Base-by-base conservation (phyloP, 169 alveolate genomes). In the Cryptosporidium felis region DNA sequence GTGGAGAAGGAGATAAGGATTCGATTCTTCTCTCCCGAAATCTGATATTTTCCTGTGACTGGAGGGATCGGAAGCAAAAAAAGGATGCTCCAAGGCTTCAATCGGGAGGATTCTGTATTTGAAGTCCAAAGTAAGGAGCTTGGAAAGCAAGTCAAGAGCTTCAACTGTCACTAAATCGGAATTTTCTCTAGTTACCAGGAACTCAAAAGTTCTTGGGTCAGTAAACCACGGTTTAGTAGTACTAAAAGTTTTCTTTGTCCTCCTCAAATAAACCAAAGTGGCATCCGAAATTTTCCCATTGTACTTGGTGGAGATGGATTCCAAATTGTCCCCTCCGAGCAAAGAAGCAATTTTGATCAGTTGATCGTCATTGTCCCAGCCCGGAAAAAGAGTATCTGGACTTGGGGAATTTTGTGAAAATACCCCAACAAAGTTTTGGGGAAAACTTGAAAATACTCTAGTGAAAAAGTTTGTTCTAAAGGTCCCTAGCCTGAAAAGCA, bases 71-170 rank as follows among this genome's bases (percentile, higher is more conserved):
- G 12, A 3, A 18, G 74, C 41, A 45, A 74, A 74, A 36, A 53
- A 74, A 10, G 85, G 85, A 56, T 74, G 85, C 26, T 74, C 36
- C 32, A 74, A 56, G 42, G 85, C 85, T 5, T 74, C 85, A 10
- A 30, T 46, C 23, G 85, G 67, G 14, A n/a, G 41, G 1, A 74
- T 53, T 34, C 85, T 49, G 32, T 8, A 74, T 6, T 36, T 56
- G 59, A 16, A 56, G 36, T 74, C 85, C 41, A 74, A 12, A 30
- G 59, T 58, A 2, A 90, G 90, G 89, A 92, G 88, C 59, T 85
- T 80, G n/a, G 90, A 81, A 2, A 92, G 62, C 23, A 93, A 66
- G 59, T 93, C 95, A 12, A 92, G 63, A n/a, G 96, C 95, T 53
- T 92, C 94, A 9, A 85, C 80, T 28, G 90, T 81, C 14, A 92